Percentiles rank a stretch among this genome's conserved stretches.
Conservation (phyloP, 257 asterid species). For the Solanum lignicaule region DNA sequence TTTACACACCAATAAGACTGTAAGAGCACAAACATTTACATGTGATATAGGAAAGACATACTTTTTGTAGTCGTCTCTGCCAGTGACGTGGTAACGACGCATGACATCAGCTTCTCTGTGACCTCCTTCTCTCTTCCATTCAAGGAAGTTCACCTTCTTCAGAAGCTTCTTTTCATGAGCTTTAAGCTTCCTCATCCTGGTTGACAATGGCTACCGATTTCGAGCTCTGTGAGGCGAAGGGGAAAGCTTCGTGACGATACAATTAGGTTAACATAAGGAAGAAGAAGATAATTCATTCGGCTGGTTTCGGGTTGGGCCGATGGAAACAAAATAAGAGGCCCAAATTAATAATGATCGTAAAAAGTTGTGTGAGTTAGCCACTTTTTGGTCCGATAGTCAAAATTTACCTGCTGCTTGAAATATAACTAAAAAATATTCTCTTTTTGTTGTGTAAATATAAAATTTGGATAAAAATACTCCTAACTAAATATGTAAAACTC, state of each 20-base stretch:
- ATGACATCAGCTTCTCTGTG: conserved; percentile 68
- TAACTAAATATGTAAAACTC: too few species aligned
- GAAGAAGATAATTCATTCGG: not conserved
- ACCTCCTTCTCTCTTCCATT: conserved; percentile 91
- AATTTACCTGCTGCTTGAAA: not conserved
- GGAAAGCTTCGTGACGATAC: not conserved
- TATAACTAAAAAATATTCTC: not conserved
- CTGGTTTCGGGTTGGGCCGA: not conserved
- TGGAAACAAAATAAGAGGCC: not conserved
- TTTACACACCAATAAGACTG: not conserved
- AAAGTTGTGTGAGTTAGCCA: not conserved
- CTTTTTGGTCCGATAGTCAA: not conserved
- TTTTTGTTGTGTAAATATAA: too few species aligned
- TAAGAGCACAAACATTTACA: not conserved
- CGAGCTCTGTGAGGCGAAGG: not conserved
- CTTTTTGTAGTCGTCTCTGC: conserved; percentile 92
- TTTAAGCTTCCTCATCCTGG: conserved; percentile 75
- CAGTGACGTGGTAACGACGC: conserved; percentile 75
- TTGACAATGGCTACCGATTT: not conserved
- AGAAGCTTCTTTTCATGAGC: conserved; percentile 74
- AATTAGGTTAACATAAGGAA: not conserved
- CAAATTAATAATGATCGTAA: not conserved
- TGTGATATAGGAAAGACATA: not conserved
- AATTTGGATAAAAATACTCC: too few species aligned
- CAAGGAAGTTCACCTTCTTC: conserved; percentile 69